Evolutionary conservation across 768 basidiomycete genomes (phyloP).

Genomic region (Candolleomyces eurysporus): DNA sequence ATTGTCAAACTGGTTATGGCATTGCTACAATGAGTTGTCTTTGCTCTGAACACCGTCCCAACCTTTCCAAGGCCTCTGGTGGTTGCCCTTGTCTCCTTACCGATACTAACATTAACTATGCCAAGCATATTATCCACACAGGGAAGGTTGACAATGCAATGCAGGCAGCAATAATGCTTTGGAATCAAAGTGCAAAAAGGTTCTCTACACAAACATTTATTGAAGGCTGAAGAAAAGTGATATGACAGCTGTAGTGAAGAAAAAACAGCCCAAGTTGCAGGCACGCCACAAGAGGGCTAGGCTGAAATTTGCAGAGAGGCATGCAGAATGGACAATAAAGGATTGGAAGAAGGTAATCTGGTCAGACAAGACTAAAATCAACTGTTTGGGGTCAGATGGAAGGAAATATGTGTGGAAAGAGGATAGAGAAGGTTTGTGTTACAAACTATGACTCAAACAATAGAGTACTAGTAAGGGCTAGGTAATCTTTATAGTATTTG

Average conservation of each 20-base stretch:
- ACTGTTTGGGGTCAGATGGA: constrained; percentile 9
- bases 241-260: no score
- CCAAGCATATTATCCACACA: background rate
- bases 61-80: background rate
- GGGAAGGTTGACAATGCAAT: constrained; percentile 3
- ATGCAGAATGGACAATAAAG: constrained; percentile 8
- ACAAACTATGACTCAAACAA: no score
- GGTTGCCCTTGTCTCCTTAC: background rate
- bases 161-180: background rate
- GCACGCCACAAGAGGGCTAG: background rate
- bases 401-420: constrained; percentile 12
- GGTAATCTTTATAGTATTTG: no score
- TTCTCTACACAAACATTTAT: background rate
- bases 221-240: no score
- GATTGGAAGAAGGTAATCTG: constrained; percentile 9
- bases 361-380: constrained; percentile 10
- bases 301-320: constrained; percentile 4
- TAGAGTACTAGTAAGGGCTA: no score
- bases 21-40: background rate
- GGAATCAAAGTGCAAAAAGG: background rate
- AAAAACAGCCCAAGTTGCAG: background rate
- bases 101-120: background rate
- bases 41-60: background rate
- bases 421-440: constrained; percentile 17
- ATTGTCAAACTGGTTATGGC: no score